Conservation (phyloP, 2,329 filamentous ascomycete species). For the Fusarium citri region DNA sequence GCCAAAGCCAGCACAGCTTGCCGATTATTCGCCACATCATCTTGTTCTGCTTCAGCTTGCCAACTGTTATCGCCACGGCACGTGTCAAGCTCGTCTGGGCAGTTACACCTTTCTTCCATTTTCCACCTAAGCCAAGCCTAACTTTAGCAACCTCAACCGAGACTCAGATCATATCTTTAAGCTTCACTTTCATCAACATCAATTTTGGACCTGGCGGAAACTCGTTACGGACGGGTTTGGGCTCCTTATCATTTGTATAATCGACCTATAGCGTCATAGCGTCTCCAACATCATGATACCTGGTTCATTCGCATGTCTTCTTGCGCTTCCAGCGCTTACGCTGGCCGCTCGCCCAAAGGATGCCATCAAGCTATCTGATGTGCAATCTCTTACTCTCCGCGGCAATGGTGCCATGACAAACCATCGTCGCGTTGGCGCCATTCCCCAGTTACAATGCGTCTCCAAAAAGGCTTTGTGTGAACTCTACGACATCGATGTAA, state of each 20-base stretch:
- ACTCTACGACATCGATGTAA: slow-evolving; percentile 79
- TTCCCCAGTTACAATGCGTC: slow-evolving; percentile 83
- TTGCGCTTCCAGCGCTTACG: slow-evolving; percentile 45
- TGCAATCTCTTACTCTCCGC: slow-evolving; percentile 83
- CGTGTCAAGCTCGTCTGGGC: slow-evolving; percentile 4
- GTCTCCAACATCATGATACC: slow-evolving; percentile 46
- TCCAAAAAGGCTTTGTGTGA: slow-evolving; percentile 73
- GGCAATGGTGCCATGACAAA: slow-evolving; percentile 72
- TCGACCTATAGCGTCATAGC: slow-evolving; percentile 8
- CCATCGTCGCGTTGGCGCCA: slow-evolving; percentile 78
- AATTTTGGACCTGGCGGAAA: background rate
- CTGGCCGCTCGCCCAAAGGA: slow-evolving; percentile 54
- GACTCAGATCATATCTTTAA: background rate
- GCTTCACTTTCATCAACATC: background rate
- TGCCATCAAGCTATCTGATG: slow-evolving; percentile 68
- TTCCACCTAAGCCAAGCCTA: background rate
- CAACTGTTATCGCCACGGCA: slow-evolving; percentile 27
- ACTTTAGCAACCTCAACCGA: background rate
- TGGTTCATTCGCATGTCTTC: slow-evolving; percentile 33
- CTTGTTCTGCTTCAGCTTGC: slow-evolving; percentile 10
- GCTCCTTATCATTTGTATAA: slow-evolving; percentile 6
- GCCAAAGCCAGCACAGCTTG: slow-evolving; percentile 17
- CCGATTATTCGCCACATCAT: slow-evolving; percentile 26
- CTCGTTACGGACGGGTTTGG: slow-evolving; percentile 3
- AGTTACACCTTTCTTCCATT: background rate